Percentiles rank a stretch among this genome's conserved stretches.
phyloP scores from a whole-genome alignment of 2,329 filamentous ascomycete genomes.

The Intubia oerlemansii region DNA sequence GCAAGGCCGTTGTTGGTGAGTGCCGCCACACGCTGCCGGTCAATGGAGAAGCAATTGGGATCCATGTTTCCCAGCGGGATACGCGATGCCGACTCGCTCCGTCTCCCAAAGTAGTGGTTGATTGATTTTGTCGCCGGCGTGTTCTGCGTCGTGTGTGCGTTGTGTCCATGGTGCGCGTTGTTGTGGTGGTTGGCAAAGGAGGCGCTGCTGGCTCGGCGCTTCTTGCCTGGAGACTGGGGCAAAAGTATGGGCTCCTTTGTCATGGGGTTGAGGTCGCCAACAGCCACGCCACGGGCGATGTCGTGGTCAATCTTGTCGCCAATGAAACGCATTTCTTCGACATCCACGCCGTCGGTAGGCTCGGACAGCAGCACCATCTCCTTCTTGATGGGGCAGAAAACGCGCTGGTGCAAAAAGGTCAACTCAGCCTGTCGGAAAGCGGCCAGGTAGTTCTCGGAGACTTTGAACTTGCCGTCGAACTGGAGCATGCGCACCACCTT shows the following conservation, averaged over 20 bases:
- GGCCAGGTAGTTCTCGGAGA: slow-evolving; percentile 64
- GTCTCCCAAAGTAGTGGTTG: slow-evolving; percentile 30
- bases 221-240: slow-evolving; percentile 18
- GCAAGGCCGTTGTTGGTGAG: slow-evolving; percentile 27
- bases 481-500: slow-evolving; percentile 62
- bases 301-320: slow-evolving; percentile 49
- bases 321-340: slow-evolving; percentile 60
- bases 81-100: slow-evolving; percentile 15
- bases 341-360: slow-evolving; percentile 37
- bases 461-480: slow-evolving; percentile 67
- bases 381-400: slow-evolving; percentile 60
- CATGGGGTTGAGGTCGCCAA: slow-evolving; percentile 71
- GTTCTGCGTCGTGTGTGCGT: not conserved
- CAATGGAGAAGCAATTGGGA: slow-evolving; percentile 34
- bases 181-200: slow-evolving; percentile 8
- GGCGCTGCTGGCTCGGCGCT: slow-evolving; percentile 14
- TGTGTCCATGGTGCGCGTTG: slow-evolving; percentile 3
- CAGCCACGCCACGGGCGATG: slow-evolving; percentile 52
- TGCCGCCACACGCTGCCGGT: slow-evolving; percentile 24
- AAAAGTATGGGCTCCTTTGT: slow-evolving; percentile 48
- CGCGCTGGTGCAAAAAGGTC: slow-evolving; percentile 86
- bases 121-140: slow-evolving; percentile 24
- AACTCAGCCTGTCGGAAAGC: slow-evolving; percentile 71
- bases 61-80: slow-evolving; percentile 43
- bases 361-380: slow-evolving; percentile 57